phyloP scores from a whole-genome alignment of 2,329 filamentous ascomycete genomes.

The Clathrospora elynae region DNA sequence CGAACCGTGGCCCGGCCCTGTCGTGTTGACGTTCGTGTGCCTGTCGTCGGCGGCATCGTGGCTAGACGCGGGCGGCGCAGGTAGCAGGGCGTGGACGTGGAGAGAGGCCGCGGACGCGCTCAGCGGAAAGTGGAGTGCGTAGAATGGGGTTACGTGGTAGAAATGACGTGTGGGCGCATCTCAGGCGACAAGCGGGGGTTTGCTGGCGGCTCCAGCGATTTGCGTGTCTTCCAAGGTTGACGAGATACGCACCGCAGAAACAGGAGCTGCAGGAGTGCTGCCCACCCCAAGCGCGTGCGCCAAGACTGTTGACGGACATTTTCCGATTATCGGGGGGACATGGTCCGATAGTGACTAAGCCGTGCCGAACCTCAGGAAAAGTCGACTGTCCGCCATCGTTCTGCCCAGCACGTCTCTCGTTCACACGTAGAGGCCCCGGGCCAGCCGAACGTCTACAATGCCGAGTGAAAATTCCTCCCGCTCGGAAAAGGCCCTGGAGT shows the following conservation, averaged over 20 bases:
- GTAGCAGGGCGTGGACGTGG: constrained; percentile 18
- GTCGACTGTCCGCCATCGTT: too few relatives aligned
- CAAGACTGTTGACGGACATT: constrained; percentile 27
- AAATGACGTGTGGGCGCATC: constrained; percentile 36
- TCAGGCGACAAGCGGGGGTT: constrained; percentile 28
- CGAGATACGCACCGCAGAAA: constrained; percentile 16
- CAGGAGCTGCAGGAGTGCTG: constrained; percentile 15
- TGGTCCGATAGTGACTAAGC: constrained; percentile 16
- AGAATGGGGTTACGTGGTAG: constrained; percentile 23
- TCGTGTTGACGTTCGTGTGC: constrained; percentile 50
- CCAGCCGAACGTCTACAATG: too few relatives aligned
- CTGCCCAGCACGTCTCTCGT: too few relatives aligned
- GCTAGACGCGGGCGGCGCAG: constrained; percentile 23
- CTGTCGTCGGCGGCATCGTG: constrained; percentile 45
- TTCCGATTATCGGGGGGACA: constrained; percentile 14
- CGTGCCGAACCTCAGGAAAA: too few relatives aligned
- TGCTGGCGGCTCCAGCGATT: constrained; percentile 29
- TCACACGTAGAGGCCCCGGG: too few relatives aligned
- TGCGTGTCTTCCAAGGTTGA: constrained; percentile 19
- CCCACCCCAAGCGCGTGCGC: constrained; percentile 14
- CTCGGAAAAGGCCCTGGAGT: too few relatives aligned
- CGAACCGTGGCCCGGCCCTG: constrained; percentile 54
- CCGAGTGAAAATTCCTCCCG: too few relatives aligned
- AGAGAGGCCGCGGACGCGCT: constrained; percentile 27
- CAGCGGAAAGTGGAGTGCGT: constrained; percentile 18